Conservation (phyloP, 345 rosid species). For the Populus euphratica region DNA sequence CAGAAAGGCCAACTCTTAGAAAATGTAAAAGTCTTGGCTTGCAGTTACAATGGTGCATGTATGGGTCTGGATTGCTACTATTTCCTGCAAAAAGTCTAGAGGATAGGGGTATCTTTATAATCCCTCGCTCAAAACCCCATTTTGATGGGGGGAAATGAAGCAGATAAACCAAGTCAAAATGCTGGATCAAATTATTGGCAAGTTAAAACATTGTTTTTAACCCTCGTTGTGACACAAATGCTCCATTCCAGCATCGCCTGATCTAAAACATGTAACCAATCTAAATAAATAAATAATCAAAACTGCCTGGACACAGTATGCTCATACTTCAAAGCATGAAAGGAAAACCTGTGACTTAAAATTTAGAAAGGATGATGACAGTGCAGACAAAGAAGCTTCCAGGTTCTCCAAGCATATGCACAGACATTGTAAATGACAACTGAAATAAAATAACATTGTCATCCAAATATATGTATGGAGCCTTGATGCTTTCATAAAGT, state of each 20-base stretch:
- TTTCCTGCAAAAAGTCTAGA: background rate
- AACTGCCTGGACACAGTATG: background rate
- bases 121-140: background rate
- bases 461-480: background rate
- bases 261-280: background rate
- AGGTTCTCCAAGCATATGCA: background rate
- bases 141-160: background rate
- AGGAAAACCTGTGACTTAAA: background rate
- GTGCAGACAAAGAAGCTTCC: background rate
- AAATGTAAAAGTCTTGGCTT: background rate
- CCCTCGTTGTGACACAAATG: background rate
- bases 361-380: background rate
- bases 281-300: background rate
- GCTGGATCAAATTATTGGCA: no score
- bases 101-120: background rate
- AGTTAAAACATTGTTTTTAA: no score
- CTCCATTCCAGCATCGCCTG: background rate
- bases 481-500: background rate
- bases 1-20: background rate
- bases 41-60: background rate
- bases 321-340: background rate
- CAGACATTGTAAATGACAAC: background rate
- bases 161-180: background rate
- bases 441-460: background rate
- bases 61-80: background rate